Conservation (phyloP, 768 basidiomycete species). For the Phallus indusiatus region DNA sequence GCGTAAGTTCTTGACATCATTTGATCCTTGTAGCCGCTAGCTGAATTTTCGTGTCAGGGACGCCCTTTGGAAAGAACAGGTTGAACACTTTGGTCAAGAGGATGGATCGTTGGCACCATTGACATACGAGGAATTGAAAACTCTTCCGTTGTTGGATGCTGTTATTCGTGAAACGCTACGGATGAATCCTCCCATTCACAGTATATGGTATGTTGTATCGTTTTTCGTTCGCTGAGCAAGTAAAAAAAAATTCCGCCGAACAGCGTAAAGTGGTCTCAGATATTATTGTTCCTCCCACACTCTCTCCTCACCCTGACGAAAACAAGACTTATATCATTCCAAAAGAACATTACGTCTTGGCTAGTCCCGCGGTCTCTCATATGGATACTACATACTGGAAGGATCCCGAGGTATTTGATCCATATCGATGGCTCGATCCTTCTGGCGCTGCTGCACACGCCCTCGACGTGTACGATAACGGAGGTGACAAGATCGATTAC, state of each 20-base stretch:
- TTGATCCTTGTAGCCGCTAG: neutral
- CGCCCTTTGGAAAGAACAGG: constrained; percentile 83
- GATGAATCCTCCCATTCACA: constrained; percentile 93
- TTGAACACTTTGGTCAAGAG: constrained; percentile 69
- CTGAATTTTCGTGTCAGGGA: constrained; percentile 38
- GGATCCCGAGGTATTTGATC: constrained; percentile 63
- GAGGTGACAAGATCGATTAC: constrained; percentile 88
- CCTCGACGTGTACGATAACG: constrained; percentile 60
- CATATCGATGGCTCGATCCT: constrained; percentile 76
- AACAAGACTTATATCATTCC: constrained; percentile 74
- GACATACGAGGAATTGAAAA: constrained; percentile 78
- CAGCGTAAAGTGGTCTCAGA: constrained; percentile 81
- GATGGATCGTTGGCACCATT: constrained; percentile 64
- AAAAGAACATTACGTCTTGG: constrained; percentile 81
- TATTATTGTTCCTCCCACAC: constrained; percentile 70
- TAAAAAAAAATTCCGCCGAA: constrained; percentile 9
- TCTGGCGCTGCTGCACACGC: constrained; percentile 77
- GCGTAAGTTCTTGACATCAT: constrained; percentile 40
- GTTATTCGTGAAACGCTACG: constrained; percentile 91
- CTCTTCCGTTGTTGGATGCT: constrained; percentile 76
- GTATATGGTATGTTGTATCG: constrained; percentile 41
- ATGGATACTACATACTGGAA: constrained; percentile 81
- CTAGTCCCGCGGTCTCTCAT: constrained; percentile 82
- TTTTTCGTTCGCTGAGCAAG: neutral
- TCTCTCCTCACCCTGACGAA: constrained; percentile 62